Evolutionary conservation across 106 monocot species (phyloP), one percentile per base, ranked within the genome.

Genomic region (Narthecium ossifragum): DNA sequence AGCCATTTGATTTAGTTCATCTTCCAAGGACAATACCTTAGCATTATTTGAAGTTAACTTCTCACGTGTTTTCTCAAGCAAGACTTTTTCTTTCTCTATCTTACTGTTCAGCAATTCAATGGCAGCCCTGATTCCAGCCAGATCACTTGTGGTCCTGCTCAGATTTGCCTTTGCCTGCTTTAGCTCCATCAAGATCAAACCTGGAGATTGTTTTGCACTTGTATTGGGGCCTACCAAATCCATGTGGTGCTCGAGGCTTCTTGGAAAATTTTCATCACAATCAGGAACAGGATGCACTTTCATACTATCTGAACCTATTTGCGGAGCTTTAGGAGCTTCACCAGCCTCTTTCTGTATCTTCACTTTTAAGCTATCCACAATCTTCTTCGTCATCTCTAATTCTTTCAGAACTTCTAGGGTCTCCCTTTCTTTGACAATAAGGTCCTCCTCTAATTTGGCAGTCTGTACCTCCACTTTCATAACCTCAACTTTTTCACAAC

Each of bases 131-230:
- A 93, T 78, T 39, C 56, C 62, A 58, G 82, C 47, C 18, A 93
- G 52, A 60, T 85, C 77, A 53, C 56, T 50, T 32, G 85, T 88
- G 31, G 75, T 73, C 63, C 71, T 74, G 51, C 53, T 86, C 31
- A 94, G 68, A 60, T 80, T 94, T 49, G 75, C 2, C 70, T 90
- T 94, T 33, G 89, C 94, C 70, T 78, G 77, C 63, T 86, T 74
- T 32, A 94, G 60, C 57, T 83, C 75, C 70, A 68, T 60, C 32
- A 86, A 52, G 27, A 89, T 83, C 9, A 56, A 61, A 12, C 53
- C 51, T 4, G 84, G 74, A 66, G 75, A 69, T 66, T 69, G 78
- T 6, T 65, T 76, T 29, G 48, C 20, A 14, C 46, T 31, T 26
- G 20, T 25, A 39, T 22, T 53, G 34, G 32, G 26, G 10, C 57